Percentiles rank a stretch among this genome's conserved stretches.
These are phyloP conservation scores for Yamadazyma triangularis DNA, from an alignment of 1,139 yeast genomes.

Conservation along the genomic window DNA sequence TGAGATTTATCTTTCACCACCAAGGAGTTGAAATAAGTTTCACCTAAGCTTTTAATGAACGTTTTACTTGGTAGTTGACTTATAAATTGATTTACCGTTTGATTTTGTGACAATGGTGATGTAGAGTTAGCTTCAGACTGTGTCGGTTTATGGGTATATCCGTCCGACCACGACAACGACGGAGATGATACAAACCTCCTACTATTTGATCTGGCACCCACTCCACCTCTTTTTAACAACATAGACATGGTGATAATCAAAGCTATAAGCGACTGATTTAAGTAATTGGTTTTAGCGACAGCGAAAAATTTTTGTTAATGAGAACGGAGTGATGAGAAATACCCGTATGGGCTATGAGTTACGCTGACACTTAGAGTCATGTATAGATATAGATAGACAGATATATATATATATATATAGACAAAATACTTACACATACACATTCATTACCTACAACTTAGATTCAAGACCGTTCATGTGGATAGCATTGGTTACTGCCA, in stretches of 20 bases:
- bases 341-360: too few relatives aligned
- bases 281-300: too few relatives aligned
- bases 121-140: too few relatives aligned
- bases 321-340: too few relatives aligned
- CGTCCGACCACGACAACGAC: background rate
- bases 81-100: slow-evolving; percentile 2
- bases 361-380: too few relatives aligned
- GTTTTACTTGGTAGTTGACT: slow-evolving; percentile 6
- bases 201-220: background rate
- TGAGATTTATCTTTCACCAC: slow-evolving; percentile 3
- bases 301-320: too few relatives aligned
- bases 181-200: background rate
- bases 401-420: too few relatives aligned
- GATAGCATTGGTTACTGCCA: slow-evolving; percentile 51
- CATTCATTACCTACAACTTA: too few relatives aligned
- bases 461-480: slow-evolving; percentile 23
- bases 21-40: slow-evolving; percentile 11
- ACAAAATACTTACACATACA: too few relatives aligned
- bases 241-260: too few relatives aligned
- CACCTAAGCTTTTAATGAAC: slow-evolving; percentile 9
- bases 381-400: too few relatives aligned
- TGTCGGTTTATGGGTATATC: background rate
- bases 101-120: background rate
- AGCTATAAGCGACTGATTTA: too few relatives aligned
- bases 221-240: background rate